Percentiles rank a stretch among this genome's conserved stretches.
These are phyloP conservation scores for Mortierella polycephala DNA, from an alignment of 371 early-diverging fungal genomes.

Conservation along the genomic window DNA sequence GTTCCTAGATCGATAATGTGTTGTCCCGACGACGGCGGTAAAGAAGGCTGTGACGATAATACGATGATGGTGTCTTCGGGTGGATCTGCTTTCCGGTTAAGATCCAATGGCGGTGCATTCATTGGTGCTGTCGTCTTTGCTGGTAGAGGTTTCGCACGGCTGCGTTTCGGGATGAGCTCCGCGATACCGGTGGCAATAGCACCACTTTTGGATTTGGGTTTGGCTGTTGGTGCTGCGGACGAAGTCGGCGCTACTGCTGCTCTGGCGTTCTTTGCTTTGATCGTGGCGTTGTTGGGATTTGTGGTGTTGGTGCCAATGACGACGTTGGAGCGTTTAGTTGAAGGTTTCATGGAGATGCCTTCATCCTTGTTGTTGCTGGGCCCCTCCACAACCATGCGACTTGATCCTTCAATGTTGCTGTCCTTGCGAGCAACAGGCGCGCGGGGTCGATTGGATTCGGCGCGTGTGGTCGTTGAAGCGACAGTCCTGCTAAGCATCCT, in stretches of 20 bases:
- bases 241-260: not conserved
- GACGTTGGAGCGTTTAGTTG: too few relatives aligned
- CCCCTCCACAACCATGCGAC: too few relatives aligned
- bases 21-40: not conserved
- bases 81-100: not conserved
- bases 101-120: not conserved
- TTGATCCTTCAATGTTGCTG: too few relatives aligned
- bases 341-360: too few relatives aligned
- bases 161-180: conserved; percentile 27
- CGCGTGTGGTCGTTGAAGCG: not conserved
- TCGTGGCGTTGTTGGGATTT: not conserved
- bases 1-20: too few relatives aligned
- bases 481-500: conserved; percentile 12
- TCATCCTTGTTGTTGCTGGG: too few relatives aligned
- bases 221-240: not conserved
- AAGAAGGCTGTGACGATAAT: conserved; percentile 16
- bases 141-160: conserved; percentile 28
- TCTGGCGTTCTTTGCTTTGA: not conserved
- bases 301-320: not conserved
- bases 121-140: conserved; percentile 3
- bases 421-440: too few relatives aligned
- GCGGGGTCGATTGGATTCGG: too few relatives aligned
- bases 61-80: conserved; percentile 12
- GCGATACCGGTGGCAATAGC: conserved; percentile 17
- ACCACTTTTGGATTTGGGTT: conserved; percentile 14